These are phyloP conservation scores for Neolecta irregularis DNA, from an alignment of 1,139 yeast species.

Conservation along the genomic window DNA sequence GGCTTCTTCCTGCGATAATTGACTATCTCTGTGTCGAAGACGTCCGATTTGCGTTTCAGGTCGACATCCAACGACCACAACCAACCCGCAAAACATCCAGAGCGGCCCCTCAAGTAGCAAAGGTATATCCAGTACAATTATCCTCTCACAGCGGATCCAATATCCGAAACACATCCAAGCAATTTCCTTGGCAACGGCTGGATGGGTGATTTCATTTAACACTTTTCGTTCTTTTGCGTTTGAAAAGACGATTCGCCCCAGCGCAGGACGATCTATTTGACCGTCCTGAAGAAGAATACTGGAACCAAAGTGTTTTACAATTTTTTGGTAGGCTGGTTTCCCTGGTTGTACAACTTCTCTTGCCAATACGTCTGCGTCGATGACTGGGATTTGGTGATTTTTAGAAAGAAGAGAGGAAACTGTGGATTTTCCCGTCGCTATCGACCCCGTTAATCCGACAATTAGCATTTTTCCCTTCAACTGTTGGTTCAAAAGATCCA, in stretches of 20 bases:
- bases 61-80: constrained; percentile 53
- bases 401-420: constrained; percentile 51
- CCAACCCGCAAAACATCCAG: constrained; percentile 53
- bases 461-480: not conserved
- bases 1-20: constrained; percentile 52
- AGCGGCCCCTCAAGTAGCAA: constrained; percentile 68
- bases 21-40: constrained; percentile 44
- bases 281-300: constrained; percentile 32
- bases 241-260: constrained; percentile 70
- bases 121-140: constrained; percentile 75
- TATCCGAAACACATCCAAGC: constrained; percentile 39
- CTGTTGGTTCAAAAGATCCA: no score
- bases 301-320: constrained; percentile 50
- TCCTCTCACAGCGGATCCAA: constrained; percentile 32
- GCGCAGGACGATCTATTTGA: constrained; percentile 42
- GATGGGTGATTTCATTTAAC: constrained; percentile 72
- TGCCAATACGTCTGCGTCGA: constrained; percentile 88
- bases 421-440: constrained; percentile 43
- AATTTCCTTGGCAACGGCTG: constrained; percentile 66
- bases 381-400: constrained; percentile 36
- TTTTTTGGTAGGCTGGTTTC: constrained; percentile 46
- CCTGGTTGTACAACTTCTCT: constrained; percentile 76
- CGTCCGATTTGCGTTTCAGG: constrained; percentile 46
- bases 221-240: constrained; percentile 32
- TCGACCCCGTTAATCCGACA: constrained; percentile 1